Conservation (phyloP, 768 basidiomycete species). For the Hericium erinaceus region DNA sequence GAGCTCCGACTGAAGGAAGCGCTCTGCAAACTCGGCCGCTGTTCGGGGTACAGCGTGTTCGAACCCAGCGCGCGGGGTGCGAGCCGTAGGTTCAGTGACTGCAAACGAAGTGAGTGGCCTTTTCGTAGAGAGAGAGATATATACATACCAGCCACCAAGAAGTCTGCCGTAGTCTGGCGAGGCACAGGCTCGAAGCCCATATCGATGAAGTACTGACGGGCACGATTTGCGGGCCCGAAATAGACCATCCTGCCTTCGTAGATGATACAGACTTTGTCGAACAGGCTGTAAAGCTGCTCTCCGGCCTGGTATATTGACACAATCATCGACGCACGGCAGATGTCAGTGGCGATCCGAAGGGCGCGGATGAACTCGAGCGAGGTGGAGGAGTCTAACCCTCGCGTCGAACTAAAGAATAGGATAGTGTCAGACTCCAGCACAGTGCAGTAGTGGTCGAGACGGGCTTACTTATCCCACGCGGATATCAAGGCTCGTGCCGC, state of each 20-base stretch:
- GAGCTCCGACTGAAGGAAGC: slow-evolving; percentile 26
- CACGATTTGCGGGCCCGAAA: slow-evolving; percentile 58
- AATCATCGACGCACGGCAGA: slow-evolving; percentile 41
- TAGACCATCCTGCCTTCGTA: slow-evolving; percentile 68
- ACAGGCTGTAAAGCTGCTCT: slow-evolving; percentile 52
- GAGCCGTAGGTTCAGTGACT: slow-evolving; percentile 53
- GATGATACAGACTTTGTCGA: slow-evolving; percentile 77
- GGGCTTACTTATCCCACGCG: slow-evolving; percentile 70
- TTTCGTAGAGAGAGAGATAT: neutral
- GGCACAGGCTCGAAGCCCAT: slow-evolving; percentile 50
- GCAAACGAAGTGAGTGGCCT: slow-evolving; percentile 3
- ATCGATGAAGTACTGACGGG: slow-evolving; percentile 63
- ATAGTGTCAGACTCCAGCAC: too few relatives aligned
- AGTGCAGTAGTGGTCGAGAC: too few relatives aligned
- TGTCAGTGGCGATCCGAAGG: slow-evolving; percentile 46
- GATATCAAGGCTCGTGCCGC: slow-evolving; percentile 52
- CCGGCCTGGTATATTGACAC: slow-evolving; percentile 85
- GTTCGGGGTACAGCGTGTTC: slow-evolving; percentile 37
- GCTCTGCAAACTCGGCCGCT: slow-evolving; percentile 43
- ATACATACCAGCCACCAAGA: slow-evolving; percentile 35
- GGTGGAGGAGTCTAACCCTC: slow-evolving; percentile 44
- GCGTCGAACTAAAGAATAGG: slow-evolving; percentile 30
- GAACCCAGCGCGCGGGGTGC: slow-evolving; percentile 37
- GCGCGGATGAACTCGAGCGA: slow-evolving; percentile 52
- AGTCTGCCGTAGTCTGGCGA: slow-evolving; percentile 53